Percentiles rank a stretch among this genome's conserved stretches.
phyloP scores from a whole-genome alignment of 495 filamentous ascomycete species.

The Penicillium crystallinum region DNA sequence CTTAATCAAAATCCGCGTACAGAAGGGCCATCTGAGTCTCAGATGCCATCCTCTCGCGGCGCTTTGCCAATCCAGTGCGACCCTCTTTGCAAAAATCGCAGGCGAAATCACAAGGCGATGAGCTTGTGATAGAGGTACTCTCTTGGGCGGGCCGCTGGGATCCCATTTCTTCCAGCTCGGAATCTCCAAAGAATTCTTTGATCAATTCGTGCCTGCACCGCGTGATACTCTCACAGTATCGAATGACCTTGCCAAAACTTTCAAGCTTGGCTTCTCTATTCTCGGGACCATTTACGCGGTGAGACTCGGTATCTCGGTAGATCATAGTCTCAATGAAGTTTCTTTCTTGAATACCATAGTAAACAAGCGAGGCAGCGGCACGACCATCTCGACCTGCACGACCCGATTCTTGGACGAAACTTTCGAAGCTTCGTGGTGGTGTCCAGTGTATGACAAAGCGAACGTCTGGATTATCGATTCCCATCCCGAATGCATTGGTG shows the following conservation, averaged over 20 bases:
- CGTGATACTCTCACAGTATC: slow-evolving; percentile 73
- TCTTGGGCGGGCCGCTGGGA: slow-evolving; percentile 25
- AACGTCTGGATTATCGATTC: slow-evolving; percentile 91
- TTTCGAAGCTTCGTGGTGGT: slow-evolving; percentile 86
- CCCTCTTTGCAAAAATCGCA: slow-evolving; percentile 89
- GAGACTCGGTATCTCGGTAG: slow-evolving; percentile 30
- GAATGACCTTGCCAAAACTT: slow-evolving; percentile 55
- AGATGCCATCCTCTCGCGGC: slow-evolving; percentile 45
- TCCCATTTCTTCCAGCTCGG: slow-evolving; percentile 37
- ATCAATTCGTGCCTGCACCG: slow-evolving; percentile 74
- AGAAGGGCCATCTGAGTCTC: slow-evolving; percentile 9
- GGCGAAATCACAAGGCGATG: slow-evolving; percentile 67
- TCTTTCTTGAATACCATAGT: slow-evolving; percentile 79
- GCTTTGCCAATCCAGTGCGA: slow-evolving; percentile 50
- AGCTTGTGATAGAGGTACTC: background rate
- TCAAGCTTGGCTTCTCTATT: slow-evolving; percentile 38
- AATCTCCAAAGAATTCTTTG: slow-evolving; percentile 76
- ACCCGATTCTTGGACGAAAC: slow-evolving; percentile 93
- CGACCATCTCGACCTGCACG: slow-evolving; percentile 87
- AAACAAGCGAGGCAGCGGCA: slow-evolving; percentile 78
- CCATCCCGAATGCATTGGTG: slow-evolving; percentile 96
- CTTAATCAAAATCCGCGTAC: slow-evolving; percentile 2
- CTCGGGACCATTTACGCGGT: slow-evolving; percentile 32
- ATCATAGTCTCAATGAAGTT: slow-evolving; percentile 61
- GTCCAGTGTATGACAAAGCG: slow-evolving; percentile 93